These are phyloP conservation scores for Cochlearia excelsa DNA, from an alignment of 345 rosid species.

Conservation along the genomic window DNA sequence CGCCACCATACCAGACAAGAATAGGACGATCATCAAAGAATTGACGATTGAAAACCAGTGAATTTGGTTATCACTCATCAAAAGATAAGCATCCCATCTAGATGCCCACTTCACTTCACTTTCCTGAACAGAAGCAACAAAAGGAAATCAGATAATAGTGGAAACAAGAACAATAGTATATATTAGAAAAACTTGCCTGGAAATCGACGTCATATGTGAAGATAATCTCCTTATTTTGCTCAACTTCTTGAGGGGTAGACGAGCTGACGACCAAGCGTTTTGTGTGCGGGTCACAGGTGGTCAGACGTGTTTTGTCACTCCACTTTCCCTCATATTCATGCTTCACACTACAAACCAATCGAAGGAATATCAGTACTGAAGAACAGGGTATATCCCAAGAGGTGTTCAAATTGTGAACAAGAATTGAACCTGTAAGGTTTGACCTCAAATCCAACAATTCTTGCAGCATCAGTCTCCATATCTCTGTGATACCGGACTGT, in stretches of 20 bases:
- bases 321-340: conserved; percentile 87
- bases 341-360: conserved; percentile 51
- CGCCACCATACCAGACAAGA: conserved; percentile 91
- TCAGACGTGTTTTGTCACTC: conserved; percentile 66
- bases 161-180: neutral
- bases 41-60: conserved; percentile 56
- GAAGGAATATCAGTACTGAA: conserved; percentile 18
- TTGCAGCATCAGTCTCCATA: conserved; percentile 63
- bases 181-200: conserved; percentile 48
- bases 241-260: conserved; percentile 92
- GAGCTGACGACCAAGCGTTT: conserved; percentile 78
- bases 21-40: conserved; percentile 82
- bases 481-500: conserved; percentile 86
- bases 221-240: conserved; percentile 69
- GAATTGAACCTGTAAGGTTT: conserved; percentile 76
- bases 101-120: conserved; percentile 93
- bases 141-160: conserved; percentile 7
- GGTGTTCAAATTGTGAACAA: neutral
- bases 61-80: conserved; percentile 53
- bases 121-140: conserved; percentile 43
- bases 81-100: conserved; percentile 86
- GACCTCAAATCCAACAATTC: conserved; percentile 98
- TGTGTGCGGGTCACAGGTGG: conserved; percentile 87
- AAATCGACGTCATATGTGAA: conserved; percentile 92
- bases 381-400: neutral